A percentile compares a stretch with the other conserved stretches of the same genome.
Conservation (phyloP, 768 basidiomycete species). For the Panus rudis region DNA sequence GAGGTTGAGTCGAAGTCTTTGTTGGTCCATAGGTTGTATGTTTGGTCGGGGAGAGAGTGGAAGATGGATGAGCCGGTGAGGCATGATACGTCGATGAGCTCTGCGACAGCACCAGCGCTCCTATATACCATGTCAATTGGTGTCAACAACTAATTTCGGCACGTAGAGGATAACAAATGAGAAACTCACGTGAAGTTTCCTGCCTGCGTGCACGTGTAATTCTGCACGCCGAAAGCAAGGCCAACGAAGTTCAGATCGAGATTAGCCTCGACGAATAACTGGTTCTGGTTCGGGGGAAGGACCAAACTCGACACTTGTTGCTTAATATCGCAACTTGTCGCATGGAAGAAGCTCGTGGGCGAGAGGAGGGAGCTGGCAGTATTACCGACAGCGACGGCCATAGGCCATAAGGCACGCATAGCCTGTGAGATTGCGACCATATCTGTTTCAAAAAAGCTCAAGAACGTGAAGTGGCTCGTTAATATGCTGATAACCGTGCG, state of each 20-base stretch:
- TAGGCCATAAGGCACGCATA: too few species aligned
- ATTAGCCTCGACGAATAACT: slow-evolving; percentile 19
- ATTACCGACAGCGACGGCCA: too few species aligned
- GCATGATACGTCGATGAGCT: slow-evolving; percentile 28
- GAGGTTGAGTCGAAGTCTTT: slow-evolving; percentile 5
- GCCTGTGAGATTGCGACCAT: too few species aligned
- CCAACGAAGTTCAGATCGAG: slow-evolving; percentile 33
- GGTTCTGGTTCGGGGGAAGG: background rate
- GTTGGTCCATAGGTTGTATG: slow-evolving; percentile 14
- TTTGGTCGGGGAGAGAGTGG: slow-evolving; percentile 10
- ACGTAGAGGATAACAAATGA: background rate
- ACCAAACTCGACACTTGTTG: background rate
- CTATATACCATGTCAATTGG: slow-evolving; percentile 21
- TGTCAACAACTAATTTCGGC: background rate
- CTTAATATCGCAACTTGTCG: background rate
- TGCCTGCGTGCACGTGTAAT: slow-evolving; percentile 41
- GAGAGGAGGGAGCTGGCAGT: background rate
- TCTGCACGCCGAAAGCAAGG: slow-evolving; percentile 44
- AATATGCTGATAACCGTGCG: too few species aligned
- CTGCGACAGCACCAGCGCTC: slow-evolving; percentile 32
- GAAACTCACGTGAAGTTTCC: slow-evolving; percentile 36
- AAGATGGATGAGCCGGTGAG: slow-evolving; percentile 13
- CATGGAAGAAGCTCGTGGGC: background rate
- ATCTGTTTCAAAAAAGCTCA: too few species aligned
- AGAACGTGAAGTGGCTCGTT: too few species aligned